Evolutionary conservation across 805 yeast genomes (phyloP), one percentile per base, ranked within the genome.

Genomic region (Hanseniaspora osmophila): DNA sequence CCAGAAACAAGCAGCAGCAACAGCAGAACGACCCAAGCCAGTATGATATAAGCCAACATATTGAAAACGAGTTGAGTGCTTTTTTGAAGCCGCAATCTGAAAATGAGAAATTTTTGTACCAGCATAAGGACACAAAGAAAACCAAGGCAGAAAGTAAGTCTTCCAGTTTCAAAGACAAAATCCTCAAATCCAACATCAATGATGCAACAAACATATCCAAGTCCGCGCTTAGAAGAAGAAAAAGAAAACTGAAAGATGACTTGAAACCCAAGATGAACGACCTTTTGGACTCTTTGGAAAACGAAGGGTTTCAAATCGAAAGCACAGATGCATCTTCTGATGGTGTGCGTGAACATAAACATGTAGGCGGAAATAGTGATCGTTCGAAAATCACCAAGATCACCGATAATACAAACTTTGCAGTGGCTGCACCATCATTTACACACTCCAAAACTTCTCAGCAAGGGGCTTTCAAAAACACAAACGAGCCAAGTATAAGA

Each of bases 231-330:
- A 70, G 85, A 56, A 70, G 80, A 59, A 70, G 85, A 51, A 78
- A 79, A 53, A 75, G 84, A 51, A 74, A 70, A 53, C 67, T 69
- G 42, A 74, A 72, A 53, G 82, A 80, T 47, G 75, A 78, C 51
- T 64, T 84, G 48, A 74, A 74, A 53, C 85, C 88, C 4, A 72
- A 77, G 54, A 70, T 83, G 74, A 67, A 70, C 44, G 92, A 83
- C 51, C 61, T 83, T 40, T 63, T 78, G 45, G 65, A 66, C 29
- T 75, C 74, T 15, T 64, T 83, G 44, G 71, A 68, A 18, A 61
- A 61, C 19, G 66, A 55, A 30, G 58, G 44, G 42, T 49, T 48
- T 32, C 51, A 41, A 46, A 49, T 47, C 16, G 40, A 12, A 39
- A 46, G 2, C 27, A 45, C 6, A 45, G 54, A 44, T 37, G 50